These are phyloP conservation scores for Neoscytalidium dimidiatum DNA, from an alignment of 2,329 filamentous ascomycete genomes.

Conservation along the genomic window DNA sequence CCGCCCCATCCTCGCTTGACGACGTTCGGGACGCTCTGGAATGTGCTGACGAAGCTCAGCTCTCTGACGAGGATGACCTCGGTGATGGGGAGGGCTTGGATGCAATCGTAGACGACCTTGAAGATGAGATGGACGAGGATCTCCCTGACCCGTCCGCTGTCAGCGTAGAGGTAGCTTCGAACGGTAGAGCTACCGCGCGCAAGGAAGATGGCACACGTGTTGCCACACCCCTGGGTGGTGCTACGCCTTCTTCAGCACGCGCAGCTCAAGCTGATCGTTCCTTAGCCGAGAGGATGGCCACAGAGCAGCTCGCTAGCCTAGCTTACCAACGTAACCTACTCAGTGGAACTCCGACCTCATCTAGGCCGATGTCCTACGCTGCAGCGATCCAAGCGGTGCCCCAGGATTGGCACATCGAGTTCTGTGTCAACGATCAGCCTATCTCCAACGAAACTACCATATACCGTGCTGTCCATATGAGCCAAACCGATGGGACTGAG, in stretches of 20 bases:
- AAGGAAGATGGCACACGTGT: slow-evolving; percentile 90
- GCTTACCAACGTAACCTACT: slow-evolving; percentile 21
- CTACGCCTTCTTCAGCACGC: slow-evolving; percentile 32
- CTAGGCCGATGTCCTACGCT: slow-evolving; percentile 75
- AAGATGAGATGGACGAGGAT: slow-evolving; percentile 76
- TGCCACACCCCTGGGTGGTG: slow-evolving; percentile 71
- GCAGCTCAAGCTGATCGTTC: slow-evolving; percentile 35
- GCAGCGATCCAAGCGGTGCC: slow-evolving; percentile 78
- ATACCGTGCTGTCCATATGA: slow-evolving; percentile 80
- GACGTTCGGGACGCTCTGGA: slow-evolving; percentile 65
- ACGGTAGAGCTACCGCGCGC: slow-evolving; percentile 84
- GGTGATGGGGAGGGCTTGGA: slow-evolving; percentile 70
- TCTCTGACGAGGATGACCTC: slow-evolving; percentile 71
- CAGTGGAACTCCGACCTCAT: slow-evolving; percentile 49
- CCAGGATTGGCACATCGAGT: slow-evolving; percentile 97
- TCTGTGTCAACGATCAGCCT: slow-evolving; percentile 80
- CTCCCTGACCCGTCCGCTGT: slow-evolving; percentile 83
- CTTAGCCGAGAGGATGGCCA: slow-evolving; percentile 23
- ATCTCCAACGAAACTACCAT: slow-evolving; percentile 93
- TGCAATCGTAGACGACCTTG: slow-evolving; percentile 85
- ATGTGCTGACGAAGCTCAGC: slow-evolving; percentile 87
- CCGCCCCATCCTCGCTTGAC: slow-evolving; percentile 29
- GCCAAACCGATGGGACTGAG: slow-evolving; percentile 61
- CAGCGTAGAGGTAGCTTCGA: slow-evolving; percentile 84
- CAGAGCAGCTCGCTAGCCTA: slow-evolving; percentile 32